phyloP scores from a whole-genome alignment of 1,284 basidiomycete species.

The Ustilago shanxiensis region DNA sequence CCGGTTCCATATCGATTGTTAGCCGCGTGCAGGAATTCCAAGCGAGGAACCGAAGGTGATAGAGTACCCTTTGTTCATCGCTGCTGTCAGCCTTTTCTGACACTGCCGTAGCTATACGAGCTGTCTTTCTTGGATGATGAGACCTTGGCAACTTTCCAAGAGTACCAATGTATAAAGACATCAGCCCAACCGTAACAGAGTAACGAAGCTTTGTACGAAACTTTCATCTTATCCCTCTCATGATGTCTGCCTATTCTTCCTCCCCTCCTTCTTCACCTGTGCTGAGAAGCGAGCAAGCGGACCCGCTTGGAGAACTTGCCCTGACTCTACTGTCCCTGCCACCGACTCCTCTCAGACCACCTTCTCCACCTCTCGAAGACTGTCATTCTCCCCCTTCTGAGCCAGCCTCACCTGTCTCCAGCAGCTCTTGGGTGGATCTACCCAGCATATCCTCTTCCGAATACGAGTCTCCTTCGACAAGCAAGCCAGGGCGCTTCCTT shows the following conservation, averaged over 20 bases:
- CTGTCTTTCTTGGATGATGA: background rate
- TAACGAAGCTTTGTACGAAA: too few species aligned
- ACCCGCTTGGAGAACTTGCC: background rate
- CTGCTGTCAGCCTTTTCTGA: background rate
- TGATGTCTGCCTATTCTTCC: background rate
- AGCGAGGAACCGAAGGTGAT: background rate
- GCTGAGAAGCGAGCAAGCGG: background rate
- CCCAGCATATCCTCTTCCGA: background rate
- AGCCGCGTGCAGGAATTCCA: background rate
- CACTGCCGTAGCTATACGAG: background rate
- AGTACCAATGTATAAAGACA: background rate
- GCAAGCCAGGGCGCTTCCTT: background rate
- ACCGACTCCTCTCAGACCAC: background rate
- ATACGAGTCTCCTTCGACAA: background rate
- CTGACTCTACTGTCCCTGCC: background rate
- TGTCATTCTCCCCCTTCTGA: background rate
- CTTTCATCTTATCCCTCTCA: background rate
- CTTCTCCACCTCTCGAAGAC: background rate
- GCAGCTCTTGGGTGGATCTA: constrained; percentile 13
- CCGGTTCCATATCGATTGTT: background rate
- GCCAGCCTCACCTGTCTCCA: background rate
- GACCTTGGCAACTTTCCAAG: background rate
- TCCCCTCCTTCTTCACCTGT: background rate
- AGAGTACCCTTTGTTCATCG: constrained; percentile 2
- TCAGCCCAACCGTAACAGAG: too few species aligned